These are phyloP conservation scores for Fusarium vanettenii DNA, from an alignment of 2,329 filamentous ascomycete genomes.

Conservation along the genomic window DNA sequence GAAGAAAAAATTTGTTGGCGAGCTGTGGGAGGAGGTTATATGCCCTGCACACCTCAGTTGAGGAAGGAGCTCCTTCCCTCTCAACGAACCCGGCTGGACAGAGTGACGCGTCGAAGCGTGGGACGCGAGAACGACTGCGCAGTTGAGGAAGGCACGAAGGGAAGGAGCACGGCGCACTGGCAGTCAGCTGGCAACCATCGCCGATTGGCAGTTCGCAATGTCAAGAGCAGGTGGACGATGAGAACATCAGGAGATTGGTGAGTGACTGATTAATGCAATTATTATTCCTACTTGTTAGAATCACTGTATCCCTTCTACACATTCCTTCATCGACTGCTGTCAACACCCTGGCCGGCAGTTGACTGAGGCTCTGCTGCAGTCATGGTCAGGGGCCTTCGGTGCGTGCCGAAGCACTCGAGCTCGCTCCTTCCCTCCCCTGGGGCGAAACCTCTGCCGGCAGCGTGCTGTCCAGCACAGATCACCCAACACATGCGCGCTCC, in stretches of 20 bases:
- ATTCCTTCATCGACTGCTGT: not conserved
- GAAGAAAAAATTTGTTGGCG: constrained; percentile 17
- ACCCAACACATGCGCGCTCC: not conserved
- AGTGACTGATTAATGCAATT: not conserved
- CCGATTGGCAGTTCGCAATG: not conserved
- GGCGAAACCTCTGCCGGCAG: not conserved
- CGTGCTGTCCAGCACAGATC: not conserved
- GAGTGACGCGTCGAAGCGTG: constrained; percentile 25
- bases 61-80: constrained; percentile 36
- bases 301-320: not conserved
- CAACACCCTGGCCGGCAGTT: not conserved
- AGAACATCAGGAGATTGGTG: not conserved
- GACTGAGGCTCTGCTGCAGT: not conserved
- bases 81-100: constrained; percentile 22
- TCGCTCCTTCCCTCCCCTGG: constrained; percentile 6
- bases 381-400: not conserved
- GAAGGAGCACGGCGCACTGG: constrained; percentile 17
- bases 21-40: constrained; percentile 12
- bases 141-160: constrained; percentile 22
- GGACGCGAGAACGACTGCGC: not conserved
- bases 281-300: not conserved
- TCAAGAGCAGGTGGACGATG: not conserved
- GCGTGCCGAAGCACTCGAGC: not conserved
- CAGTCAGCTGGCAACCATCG: not conserved
- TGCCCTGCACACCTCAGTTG: not conserved